Evolutionary conservation across 2,329 filamentous ascomycete genomes (phyloP).

Genomic region (Elsinoe necatrix): DNA sequence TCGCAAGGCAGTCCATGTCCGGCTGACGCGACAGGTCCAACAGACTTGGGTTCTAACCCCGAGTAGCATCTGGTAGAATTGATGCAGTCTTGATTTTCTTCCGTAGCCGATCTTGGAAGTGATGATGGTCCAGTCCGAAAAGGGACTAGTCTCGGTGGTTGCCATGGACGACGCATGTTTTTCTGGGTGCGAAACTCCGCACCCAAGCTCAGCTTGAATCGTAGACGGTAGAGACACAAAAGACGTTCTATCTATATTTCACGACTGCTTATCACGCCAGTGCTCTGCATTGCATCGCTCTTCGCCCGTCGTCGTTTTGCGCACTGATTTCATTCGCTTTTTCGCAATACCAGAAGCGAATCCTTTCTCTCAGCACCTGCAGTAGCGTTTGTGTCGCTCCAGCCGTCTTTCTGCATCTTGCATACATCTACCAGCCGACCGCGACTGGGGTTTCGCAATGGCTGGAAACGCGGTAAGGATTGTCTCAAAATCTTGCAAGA

Average conservation of each 20-base stretch:
- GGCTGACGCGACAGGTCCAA: conserved; percentile 3
- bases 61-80: conserved; percentile 4
- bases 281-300: conserved; percentile 13
- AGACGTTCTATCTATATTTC: conserved; percentile 8
- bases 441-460: conserved; percentile 24
- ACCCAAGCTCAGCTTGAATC: conserved; percentile 3
- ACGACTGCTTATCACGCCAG: conserved; percentile 9
- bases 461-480: conserved; percentile 34
- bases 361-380: not conserved
- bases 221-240: not conserved
- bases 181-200: not conserved
- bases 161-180: conserved; percentile 9
- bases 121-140: not conserved
- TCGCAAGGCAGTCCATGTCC: conserved; percentile 1
- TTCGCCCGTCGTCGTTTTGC: conserved; percentile 6
- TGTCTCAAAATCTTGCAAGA: not conserved
- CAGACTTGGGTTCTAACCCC: not conserved
- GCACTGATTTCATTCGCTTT: conserved; percentile 5
- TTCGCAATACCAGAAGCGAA: not conserved
- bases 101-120: not conserved
- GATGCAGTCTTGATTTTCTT: conserved; percentile 5
- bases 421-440: conserved; percentile 13
- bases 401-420: conserved; percentile 5
- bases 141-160: not conserved
- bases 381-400: conserved; percentile 12